Evolutionary conservation across 148 eudicot species (phyloP), one percentile per base, ranked within the genome.

Genomic region (Nepenthes mirabilis): DNA sequence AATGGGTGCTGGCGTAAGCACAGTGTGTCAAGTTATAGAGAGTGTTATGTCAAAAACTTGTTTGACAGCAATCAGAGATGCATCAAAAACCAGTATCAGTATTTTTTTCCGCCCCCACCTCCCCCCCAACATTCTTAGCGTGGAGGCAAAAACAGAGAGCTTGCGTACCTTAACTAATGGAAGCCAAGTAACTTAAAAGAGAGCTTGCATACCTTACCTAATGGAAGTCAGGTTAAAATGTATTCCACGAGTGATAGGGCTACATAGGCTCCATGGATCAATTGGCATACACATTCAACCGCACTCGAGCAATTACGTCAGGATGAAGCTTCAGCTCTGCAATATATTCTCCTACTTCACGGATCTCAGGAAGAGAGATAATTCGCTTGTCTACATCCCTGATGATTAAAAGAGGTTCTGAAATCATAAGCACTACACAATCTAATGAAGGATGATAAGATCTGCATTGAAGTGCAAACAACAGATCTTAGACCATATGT

Each of bases 241-340:
- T 32, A n/a, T 52, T 62, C 51, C 55, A 3, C 40, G 48, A n/a
- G 59, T n/a, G 49, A 33, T 48, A 33, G 34, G 34, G 64, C 50
- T 64, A 52, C 61, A 52, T 53, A 63, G 65, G 64, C 52, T 43
- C 37, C 55, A 34, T 69, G 14, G 55, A 57, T 75, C 56, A 91
- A 66, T 88, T 88, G 71, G 86, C 96, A 67, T 47, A 83, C 35
- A 91, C 94, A 71, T 53, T 83, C 68, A 88, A 11, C 64, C 94
- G 82, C 66, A 91, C 76, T 59, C 74, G 78, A 69, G 96, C 96
- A 43, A 83, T 78, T 56, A 88, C 96, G 2, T 91, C 97, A 6
- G 96, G 94, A 56, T 91, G 97, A 68, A 91, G 86, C 79, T 91
- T 85, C 62, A 91, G 48, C 68, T 88, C 96, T 11, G 97, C 96